These are phyloP conservation scores for Hemileia vastatrix DNA, from an alignment of 1,284 basidiomycete species.

Conservation along the genomic window DNA sequence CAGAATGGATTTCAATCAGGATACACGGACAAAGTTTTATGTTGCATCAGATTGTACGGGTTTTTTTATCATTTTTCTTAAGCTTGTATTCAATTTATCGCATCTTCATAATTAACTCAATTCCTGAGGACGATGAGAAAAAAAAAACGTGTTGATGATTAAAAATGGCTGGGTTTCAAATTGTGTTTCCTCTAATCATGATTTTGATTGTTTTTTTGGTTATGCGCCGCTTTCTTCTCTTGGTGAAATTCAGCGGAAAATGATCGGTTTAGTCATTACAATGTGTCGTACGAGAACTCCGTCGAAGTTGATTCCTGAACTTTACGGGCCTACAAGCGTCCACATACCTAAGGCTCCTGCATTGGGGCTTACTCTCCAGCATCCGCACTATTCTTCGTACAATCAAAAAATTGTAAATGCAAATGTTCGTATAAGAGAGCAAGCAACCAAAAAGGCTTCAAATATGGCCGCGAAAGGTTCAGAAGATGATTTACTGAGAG, in stretches of 20 bases:
- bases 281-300: conserved; percentile 66
- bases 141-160: background rate
- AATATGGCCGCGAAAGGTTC: background rate
- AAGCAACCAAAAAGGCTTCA: background rate
- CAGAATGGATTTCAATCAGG: conserved; percentile 88
- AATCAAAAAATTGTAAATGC: conserved; percentile 56
- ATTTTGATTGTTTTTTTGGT: too few species aligned
- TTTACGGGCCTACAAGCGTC: conserved; percentile 59
- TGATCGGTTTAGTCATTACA: conserved; percentile 81
- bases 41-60: conserved; percentile 70
- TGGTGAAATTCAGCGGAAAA: conserved; percentile 64
- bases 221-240: background rate
- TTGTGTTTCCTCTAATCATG: too few species aligned
- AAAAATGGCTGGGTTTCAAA: too few species aligned
- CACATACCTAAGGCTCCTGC: conserved; percentile 94
- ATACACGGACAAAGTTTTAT: conserved; percentile 98
- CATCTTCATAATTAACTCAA: background rate
- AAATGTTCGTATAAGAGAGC: conserved; percentile 49
- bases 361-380: conserved; percentile 84
- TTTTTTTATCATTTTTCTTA: conserved; percentile 25
- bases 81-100: background rate
- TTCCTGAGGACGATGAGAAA: background rate
- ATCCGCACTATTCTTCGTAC: conserved; percentile 77
- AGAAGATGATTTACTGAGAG: conserved; percentile 5
- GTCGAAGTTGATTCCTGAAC: conserved; percentile 55